These are phyloP conservation scores for Dysphania ambrosioides DNA, from an alignment of 148 eudicot species.

Conservation along the genomic window DNA sequence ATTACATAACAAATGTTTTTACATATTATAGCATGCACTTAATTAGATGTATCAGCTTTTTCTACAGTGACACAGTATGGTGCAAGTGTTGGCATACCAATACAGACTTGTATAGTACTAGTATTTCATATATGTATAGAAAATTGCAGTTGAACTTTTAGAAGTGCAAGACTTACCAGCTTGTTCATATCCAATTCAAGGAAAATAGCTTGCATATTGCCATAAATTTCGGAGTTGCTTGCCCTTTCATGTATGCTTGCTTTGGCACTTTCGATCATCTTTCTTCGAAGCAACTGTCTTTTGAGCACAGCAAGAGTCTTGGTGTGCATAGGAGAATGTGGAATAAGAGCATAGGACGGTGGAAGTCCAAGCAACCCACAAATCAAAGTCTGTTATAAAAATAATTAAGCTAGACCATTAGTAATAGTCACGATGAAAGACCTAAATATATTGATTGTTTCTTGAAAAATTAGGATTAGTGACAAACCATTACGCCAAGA, in stretches of 20 bases:
- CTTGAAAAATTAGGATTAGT: neutral
- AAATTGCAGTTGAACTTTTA: neutral
- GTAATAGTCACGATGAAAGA: no score
- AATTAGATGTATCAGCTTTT: no score
- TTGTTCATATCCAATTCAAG: slow-evolving; percentile 28
- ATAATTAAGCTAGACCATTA: no score
- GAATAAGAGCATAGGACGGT: slow-evolving; percentile 35
- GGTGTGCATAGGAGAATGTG: slow-evolving; percentile 39
- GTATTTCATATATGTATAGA: neutral
- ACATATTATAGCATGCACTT: neutral
- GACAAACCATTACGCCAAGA: slow-evolving; percentile 32
- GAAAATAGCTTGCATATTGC: slow-evolving; percentile 35
- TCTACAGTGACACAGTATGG: no score
- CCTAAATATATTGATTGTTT: no score
- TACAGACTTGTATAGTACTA: no score
- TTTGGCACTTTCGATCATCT: slow-evolving; percentile 34
- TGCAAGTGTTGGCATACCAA: no score
- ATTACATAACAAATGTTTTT: no score
- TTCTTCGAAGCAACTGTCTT: slow-evolving; percentile 29
- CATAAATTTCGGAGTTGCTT: slow-evolving; percentile 28
- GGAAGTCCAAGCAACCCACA: slow-evolving; percentile 41
- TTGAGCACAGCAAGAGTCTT: slow-evolving; percentile 37
- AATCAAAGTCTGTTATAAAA: slow-evolving; percentile 27
- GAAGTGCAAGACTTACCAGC: slow-evolving; percentile 4
- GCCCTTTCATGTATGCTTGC: slow-evolving; percentile 32